phyloP scores from a whole-genome alignment of 2,329 filamentous ascomycete species.

The Xylaria sp. region DNA sequence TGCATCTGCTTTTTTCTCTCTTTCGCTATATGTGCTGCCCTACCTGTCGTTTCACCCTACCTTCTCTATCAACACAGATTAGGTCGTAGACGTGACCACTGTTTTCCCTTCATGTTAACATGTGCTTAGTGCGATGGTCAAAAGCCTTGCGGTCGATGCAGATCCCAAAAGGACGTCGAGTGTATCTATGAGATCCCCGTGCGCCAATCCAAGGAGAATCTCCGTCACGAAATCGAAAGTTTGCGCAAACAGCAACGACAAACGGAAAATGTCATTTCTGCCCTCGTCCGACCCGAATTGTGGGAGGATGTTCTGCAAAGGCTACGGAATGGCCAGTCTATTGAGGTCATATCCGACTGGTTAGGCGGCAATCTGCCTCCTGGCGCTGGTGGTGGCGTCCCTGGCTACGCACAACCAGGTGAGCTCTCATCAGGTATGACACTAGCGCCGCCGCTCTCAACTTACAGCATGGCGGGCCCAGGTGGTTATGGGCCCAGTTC shows the following conservation, averaged over 20 bases:
- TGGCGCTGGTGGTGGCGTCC: slow-evolving; percentile 39
- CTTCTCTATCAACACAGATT: background rate
- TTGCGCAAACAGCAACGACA: slow-evolving; percentile 60
- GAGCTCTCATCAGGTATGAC: slow-evolving; percentile 37
- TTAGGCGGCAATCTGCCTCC: slow-evolving; percentile 47
- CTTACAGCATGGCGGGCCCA: slow-evolving; percentile 31
- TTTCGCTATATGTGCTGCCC: background rate
- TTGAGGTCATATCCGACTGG: slow-evolving; percentile 63
- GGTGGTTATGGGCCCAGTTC: slow-evolving; percentile 40
- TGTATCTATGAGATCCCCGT: slow-evolving; percentile 68
- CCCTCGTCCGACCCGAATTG: slow-evolving; percentile 56
- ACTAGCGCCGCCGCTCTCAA: slow-evolving; percentile 39
- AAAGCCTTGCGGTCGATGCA: slow-evolving; percentile 61
- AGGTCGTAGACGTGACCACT: slow-evolving; percentile 35
- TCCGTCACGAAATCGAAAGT: slow-evolving; percentile 64
- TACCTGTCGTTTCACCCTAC: slow-evolving; percentile 6
- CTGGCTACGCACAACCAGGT: slow-evolving; percentile 38
- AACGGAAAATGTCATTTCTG: slow-evolving; percentile 61
- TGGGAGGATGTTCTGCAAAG: slow-evolving; percentile 61
- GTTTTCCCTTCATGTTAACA: slow-evolving; percentile 5
- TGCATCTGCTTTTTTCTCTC: background rate
- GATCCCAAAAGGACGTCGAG: slow-evolving; percentile 57
- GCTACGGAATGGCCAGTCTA: slow-evolving; percentile 58
- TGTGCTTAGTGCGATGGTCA: slow-evolving; percentile 60
- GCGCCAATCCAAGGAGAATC: slow-evolving; percentile 67